Conservation (phyloP, 108 stramenopile species). For the Cyclotella kingstonii region DNA sequence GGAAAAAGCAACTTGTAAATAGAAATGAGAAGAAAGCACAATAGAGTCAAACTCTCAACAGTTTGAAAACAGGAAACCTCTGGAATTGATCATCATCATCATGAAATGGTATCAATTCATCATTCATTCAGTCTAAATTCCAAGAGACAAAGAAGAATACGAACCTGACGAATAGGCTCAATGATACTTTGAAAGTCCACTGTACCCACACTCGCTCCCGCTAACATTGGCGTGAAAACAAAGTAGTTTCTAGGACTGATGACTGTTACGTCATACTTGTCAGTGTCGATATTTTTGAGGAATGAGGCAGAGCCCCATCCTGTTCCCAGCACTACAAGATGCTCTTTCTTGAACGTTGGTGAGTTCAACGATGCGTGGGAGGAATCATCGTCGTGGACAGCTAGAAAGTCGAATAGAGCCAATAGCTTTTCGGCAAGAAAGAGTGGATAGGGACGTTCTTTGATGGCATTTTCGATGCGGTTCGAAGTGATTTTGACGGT, state of each 20-base stretch:
- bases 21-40: neutral
- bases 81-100: too few relatives aligned
- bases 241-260: conserved; percentile 93
- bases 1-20: neutral
- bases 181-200: conserved; percentile 92
- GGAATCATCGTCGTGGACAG: neutral
- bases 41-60: neutral
- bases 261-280: conserved; percentile 84
- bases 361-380: too few relatives aligned
- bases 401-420: conserved; percentile 48
- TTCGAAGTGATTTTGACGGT: conserved; percentile 3
- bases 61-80: conserved; percentile 9
- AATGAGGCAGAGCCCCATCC: conserved; percentile 93
- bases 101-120: neutral
- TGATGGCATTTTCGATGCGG: conserved; percentile 53
- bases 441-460: conserved; percentile 76
- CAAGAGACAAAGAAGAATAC: conserved; percentile 6
- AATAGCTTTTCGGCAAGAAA: conserved; percentile 83
- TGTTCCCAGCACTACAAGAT: conserved; percentile 88
- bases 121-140: neutral
- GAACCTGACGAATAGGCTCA: conserved; percentile 86
- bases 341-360: conserved; percentile 41
- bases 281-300: conserved; percentile 81
- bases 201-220: conserved; percentile 91
- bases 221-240: conserved; percentile 96